Evolutionary conservation across 768 basidiomycete species (phyloP).

Genomic region (Termitomyces sp.): DNA sequence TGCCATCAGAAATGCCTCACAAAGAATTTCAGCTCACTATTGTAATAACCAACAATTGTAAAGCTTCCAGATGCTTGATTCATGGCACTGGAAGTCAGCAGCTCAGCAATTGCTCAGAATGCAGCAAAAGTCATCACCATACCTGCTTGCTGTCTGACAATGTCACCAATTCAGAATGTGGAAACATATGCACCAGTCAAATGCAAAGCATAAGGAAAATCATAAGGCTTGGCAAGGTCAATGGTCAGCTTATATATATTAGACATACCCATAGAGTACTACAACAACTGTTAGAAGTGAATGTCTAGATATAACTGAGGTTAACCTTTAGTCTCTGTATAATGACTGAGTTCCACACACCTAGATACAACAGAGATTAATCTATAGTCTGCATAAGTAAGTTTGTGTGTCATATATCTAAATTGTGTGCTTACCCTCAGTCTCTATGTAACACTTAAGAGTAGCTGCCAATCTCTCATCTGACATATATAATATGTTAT

Average conservation of each 20-base stretch:
- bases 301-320: too few relatives aligned
- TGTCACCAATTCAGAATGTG: slow-evolving; percentile 41
- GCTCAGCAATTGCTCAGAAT: slow-evolving; percentile 50
- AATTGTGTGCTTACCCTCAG: too few relatives aligned
- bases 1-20: background rate
- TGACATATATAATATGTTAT: too few relatives aligned
- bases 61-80: slow-evolving; percentile 38
- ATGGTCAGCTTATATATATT: background rate
- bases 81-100: slow-evolving; percentile 61
- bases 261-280: slow-evolving; percentile 50
- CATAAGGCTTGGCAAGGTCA: background rate
- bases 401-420: too few relatives aligned
- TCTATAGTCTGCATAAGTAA: too few relatives aligned
- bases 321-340: too few relatives aligned
- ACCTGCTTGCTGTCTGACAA: slow-evolving; percentile 50
- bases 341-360: too few relatives aligned
- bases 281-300: too few relatives aligned
- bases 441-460: too few relatives aligned
- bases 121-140: slow-evolving; percentile 48
- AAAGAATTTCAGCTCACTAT: slow-evolving; percentile 25
- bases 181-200: slow-evolving; percentile 47
- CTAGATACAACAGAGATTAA: too few relatives aligned
- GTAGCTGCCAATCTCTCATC: too few relatives aligned
- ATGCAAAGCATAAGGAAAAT: slow-evolving; percentile 30
- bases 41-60: slow-evolving; percentile 41